Evolutionary conservation across 306 rosid genomes (phyloP).

Genomic region (Canavalia ensiformis): DNA sequence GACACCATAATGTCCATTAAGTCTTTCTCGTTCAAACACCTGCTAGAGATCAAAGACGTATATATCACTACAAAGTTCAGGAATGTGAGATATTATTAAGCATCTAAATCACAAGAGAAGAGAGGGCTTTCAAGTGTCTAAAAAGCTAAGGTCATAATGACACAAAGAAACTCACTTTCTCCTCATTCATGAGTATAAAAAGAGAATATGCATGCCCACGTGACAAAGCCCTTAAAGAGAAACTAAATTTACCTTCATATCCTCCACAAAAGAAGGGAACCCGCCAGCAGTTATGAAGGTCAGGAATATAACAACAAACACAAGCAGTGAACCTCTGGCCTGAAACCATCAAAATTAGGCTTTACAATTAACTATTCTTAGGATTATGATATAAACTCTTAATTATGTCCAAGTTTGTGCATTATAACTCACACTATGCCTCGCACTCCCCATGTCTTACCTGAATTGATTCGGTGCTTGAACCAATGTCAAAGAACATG

Average conservation of each 20-base stretch:
- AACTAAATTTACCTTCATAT: conserved; percentile 64
- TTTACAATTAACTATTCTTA: background rate
- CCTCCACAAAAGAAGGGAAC: conserved; percentile 84
- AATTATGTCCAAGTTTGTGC: background rate
- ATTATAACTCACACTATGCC: background rate
- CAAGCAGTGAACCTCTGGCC: conserved; percentile 73
- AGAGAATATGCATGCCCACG: background rate
- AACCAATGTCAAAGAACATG: conserved; percentile 51
- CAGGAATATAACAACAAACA: conserved; percentile 66
- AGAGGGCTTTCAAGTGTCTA: conserved; percentile 15
- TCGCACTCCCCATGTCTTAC: conserved; percentile 41
- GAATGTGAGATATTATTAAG: background rate
- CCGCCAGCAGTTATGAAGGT: conserved; percentile 82
- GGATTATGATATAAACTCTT: conserved; percentile 9
- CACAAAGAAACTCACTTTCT: background rate
- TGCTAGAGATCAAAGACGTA: conserved; percentile 20
- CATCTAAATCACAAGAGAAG: background rate
- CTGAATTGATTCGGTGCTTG: conserved; percentile 54
- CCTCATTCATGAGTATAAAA: background rate
- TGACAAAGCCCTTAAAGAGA: background rate
- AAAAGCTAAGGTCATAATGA: background rate
- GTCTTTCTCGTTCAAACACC: conserved; percentile 76
- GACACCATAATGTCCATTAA: conserved; percentile 74
- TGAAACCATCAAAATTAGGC: conserved; percentile 43
- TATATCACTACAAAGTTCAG: conserved; percentile 10